phyloP scores from a whole-genome alignment of 2,329 filamentous ascomycete genomes.

The Talaromyces rugulosus region DNA sequence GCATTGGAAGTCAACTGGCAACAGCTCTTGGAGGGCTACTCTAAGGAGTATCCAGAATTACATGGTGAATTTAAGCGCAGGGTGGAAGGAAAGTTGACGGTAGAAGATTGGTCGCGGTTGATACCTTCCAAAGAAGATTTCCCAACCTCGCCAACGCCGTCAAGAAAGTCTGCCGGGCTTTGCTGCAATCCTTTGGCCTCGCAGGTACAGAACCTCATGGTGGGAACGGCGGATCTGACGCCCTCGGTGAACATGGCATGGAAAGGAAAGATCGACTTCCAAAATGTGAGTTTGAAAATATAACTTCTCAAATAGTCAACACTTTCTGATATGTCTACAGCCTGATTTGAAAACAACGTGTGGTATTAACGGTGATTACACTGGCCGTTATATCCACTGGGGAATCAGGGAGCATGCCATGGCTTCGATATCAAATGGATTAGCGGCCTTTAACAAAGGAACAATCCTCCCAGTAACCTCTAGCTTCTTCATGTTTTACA shows the following conservation, averaged over 20 bases:
- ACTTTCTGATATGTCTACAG: constrained; percentile 11
- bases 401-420: constrained; percentile 61
- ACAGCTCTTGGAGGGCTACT: constrained; percentile 42
- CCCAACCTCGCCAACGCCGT: constrained; percentile 48
- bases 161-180: constrained; percentile 45
- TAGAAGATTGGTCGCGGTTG: constrained; percentile 45
- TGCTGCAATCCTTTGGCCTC: constrained; percentile 52
- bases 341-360: constrained; percentile 26
- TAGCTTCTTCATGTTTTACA: constrained; percentile 62
- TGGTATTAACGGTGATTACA: constrained; percentile 53
- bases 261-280: constrained; percentile 49
- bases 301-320: not conserved
- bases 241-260: constrained; percentile 56
- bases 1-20: constrained; percentile 48
- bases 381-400: constrained; percentile 51
- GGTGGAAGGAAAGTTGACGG: constrained; percentile 45
- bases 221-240: constrained; percentile 52
- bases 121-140: constrained; percentile 44
- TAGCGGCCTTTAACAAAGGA: constrained; percentile 54
- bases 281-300: constrained; percentile 35
- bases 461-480: constrained; percentile 57
- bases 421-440: constrained; percentile 74
- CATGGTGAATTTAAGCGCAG: constrained; percentile 47
- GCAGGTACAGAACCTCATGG: constrained; percentile 47
- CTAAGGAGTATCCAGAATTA: constrained; percentile 43